Evolutionary conservation across 2,329 filamentous ascomycete species (phyloP), one percentile per base, ranked within the genome.

Genomic region (Esteya vermicola): DNA sequence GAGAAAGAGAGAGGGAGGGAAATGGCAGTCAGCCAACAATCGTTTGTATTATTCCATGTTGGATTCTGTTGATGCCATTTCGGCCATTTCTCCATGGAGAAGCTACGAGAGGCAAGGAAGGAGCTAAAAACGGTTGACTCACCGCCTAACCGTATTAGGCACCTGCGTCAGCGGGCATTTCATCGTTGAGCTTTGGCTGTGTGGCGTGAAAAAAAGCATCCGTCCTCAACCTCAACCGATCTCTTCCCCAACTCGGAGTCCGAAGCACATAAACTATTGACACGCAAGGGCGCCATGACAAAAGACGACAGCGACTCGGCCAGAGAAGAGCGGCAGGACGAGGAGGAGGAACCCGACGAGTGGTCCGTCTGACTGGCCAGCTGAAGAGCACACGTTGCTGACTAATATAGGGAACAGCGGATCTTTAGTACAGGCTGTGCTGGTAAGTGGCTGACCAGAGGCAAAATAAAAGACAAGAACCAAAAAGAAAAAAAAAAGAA

Each of bases 391-490:
- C 14, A 8, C 13, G 27, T 43, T 41, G 47, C 43, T 51, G 51
- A 49, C 50, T 45, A 49, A 45, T 36, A 43, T 56, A 96, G 89
- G 89, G 88, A 96, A 66, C 89, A 94, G 72, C 74, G 91, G 56
- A 96, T 96, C 60, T 93, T 85, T 66, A 94, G 85, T 66, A 96
- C 89, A 3, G 91, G 89, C 43, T 96, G 89, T 55, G 75, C 86
- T 60, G 79, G 89, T 93, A 63, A 20, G 43, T 19, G 14, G 4
- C 31, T 12, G 6, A 10, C 6, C 33, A 18, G 13, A 20, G 19
- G 3, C 6, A n/a, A n/a, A n/a, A n/a, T n/a, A n/a, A n/a, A n/a
- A n/a, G n/a, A n/a, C n/a, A n/a, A n/a, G n/a, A n/a, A n/a, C n/a
- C n/a, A n/a, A n/a, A n/a, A 27, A n/a, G 14, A n/a, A 13, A 5